Evolutionary conservation across 106 monocot genomes (phyloP).

Genomic region (Apostasia shenzhenica): DNA sequence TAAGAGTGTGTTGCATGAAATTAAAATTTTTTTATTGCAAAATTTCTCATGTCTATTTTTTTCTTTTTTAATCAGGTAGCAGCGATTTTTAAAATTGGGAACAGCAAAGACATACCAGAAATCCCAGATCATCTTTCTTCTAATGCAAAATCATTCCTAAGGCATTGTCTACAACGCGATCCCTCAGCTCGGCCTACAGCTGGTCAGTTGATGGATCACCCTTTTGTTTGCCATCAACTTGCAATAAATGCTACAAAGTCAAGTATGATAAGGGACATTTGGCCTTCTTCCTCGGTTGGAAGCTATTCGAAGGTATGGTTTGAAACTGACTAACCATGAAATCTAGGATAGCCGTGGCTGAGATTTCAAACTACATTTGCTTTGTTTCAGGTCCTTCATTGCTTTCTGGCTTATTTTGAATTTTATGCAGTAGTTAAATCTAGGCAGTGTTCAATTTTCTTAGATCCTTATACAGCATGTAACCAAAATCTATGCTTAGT

Average conservation of each 20-base stretch:
- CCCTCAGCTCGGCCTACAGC: conserved; percentile 68
- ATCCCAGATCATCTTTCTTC: conserved; percentile 74
- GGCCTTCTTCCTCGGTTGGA: conserved; percentile 31
- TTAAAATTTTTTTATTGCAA: neutral
- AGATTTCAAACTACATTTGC: neutral
- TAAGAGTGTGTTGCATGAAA: neutral
- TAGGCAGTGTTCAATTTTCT: no score
- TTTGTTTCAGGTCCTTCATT: neutral
- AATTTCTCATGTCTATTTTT: neutral
- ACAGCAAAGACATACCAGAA: conserved; percentile 84
- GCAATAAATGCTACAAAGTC: conserved; percentile 20
- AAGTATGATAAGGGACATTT: conserved; percentile 12
- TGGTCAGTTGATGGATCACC: conserved; percentile 55
- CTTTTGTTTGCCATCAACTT: conserved; percentile 64
- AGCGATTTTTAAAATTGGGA: conserved; percentile 93
- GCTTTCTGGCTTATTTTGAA: neutral
- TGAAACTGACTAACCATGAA: neutral
- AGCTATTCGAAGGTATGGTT: conserved; percentile 21
- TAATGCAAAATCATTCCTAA: conserved; percentile 63
- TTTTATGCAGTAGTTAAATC: neutral
- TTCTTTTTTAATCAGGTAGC: conserved; percentile 42
- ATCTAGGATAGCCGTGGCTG: no score
- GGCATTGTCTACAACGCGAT: conserved; percentile 69
- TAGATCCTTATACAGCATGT: no score
- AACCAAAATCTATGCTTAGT: no score